A percentile compares a stretch with the other conserved stretches of the same genome.
These are phyloP conservation scores for Rhodosporidiobolus sp. DNA, from an alignment of 768 basidiomycete species.

Conservation along the genomic window DNA sequence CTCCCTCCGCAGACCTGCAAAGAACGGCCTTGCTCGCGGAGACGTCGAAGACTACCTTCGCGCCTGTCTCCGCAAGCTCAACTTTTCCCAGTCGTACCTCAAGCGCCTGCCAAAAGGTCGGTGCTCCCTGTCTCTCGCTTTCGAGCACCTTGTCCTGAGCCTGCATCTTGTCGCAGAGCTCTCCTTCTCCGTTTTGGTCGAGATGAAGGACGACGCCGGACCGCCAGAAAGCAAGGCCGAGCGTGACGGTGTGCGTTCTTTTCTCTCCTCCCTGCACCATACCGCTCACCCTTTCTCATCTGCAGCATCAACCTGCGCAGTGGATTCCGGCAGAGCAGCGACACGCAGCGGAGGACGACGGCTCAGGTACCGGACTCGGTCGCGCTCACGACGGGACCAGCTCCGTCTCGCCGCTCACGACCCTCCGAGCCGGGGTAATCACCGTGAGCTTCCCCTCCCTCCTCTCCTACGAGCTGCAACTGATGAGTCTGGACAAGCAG, in stretches of 20 bases:
- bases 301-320: slow-evolving; percentile 10
- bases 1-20: neutral
- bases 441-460: slow-evolving; percentile 16
- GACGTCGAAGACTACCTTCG: slow-evolving; percentile 73
- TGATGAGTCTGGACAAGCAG: neutral
- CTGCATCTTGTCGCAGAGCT: slow-evolving; percentile 3
- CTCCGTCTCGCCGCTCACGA: slow-evolving; percentile 22
- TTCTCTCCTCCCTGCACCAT: fast-evolving
- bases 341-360: slow-evolving; percentile 5
- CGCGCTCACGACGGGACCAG: slow-evolving; percentile 5
- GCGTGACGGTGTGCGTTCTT: slow-evolving; percentile 4
- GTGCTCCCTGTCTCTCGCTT: neutral
- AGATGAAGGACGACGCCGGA: slow-evolving; percentile 29
- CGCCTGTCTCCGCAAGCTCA: slow-evolving; percentile 75
- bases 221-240: slow-evolving; percentile 25
- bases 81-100: slow-evolving; percentile 70
- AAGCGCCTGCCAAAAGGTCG: slow-evolving; percentile 46
- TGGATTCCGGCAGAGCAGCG: slow-evolving; percentile 29
- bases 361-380: slow-evolving; percentile 4
- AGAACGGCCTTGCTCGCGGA: slow-evolving; percentile 59
- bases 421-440: slow-evolving; percentile 26
- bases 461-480: no score
- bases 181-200: slow-evolving; percentile 29
- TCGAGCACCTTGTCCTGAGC: no score
- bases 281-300: no score